Percentiles rank a stretch among this genome's conserved stretches.
Conservation (phyloP, 176 grass and related monocot species). For the Oryza punctata region DNA sequence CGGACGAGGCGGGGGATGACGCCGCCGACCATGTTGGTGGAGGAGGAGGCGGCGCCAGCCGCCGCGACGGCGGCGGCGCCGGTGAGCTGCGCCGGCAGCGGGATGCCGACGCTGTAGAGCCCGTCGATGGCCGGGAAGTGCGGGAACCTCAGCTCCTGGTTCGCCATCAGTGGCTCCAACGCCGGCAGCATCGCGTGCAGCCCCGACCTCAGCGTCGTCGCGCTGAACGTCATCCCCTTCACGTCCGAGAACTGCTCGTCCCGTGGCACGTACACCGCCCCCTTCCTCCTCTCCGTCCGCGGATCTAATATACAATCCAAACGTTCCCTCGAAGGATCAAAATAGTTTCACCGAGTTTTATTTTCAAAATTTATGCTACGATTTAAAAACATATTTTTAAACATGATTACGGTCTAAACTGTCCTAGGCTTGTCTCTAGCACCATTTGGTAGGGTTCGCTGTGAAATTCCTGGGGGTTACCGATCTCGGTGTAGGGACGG, state of each 20-base stretch:
- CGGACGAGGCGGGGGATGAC: slow-evolving; percentile 62
- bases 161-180: slow-evolving; percentile 42
- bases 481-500: slow-evolving; percentile 34
- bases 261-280: slow-evolving; percentile 54
- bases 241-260: slow-evolving; percentile 87
- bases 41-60: too few relatives aligned
- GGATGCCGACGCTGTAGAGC: slow-evolving; percentile 66
- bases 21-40: slow-evolving; percentile 34
- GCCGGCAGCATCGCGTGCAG: slow-evolving; percentile 60
- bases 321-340: too few relatives aligned
- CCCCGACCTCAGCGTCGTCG: slow-evolving; percentile 57
- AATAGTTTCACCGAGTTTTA: too few relatives aligned
- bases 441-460: too few relatives aligned
- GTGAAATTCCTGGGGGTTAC: neutral
- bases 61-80: neutral
- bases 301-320: slow-evolving; percentile 36
- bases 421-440: too few relatives aligned
- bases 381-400: too few relatives aligned
- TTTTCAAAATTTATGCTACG: too few relatives aligned
- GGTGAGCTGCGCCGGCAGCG: slow-evolving; percentile 33
- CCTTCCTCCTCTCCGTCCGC: slow-evolving; percentile 43
- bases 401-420: too few relatives aligned
- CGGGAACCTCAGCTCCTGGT: slow-evolving; percentile 52
- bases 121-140: slow-evolving; percentile 83
- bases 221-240: slow-evolving; percentile 62